These are phyloP conservation scores for Scedosporium minutisporum DNA, from an alignment of 2,329 filamentous ascomycete species.

Conservation along the genomic window DNA sequence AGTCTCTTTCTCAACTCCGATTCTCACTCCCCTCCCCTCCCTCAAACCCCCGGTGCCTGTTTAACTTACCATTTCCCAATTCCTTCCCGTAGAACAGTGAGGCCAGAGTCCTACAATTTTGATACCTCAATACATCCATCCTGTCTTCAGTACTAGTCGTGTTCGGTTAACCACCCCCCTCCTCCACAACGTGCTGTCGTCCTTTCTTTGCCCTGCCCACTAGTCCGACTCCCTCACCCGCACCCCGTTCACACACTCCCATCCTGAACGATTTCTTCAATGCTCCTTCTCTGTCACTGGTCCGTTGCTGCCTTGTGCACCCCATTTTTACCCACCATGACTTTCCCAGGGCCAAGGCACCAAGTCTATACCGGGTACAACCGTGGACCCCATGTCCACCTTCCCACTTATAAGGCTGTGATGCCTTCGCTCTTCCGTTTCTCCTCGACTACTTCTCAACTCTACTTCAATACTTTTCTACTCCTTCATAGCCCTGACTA, in stretches of 20 bases:
- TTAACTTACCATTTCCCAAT: neutral
- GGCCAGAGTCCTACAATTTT: too few species aligned
- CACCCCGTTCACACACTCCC: neutral
- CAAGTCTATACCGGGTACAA: slow-evolving; percentile 14
- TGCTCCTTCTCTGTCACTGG: slow-evolving; percentile 15
- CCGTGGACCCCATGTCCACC: neutral
- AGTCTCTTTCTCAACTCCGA: neutral
- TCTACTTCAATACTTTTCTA: slow-evolving; percentile 6
- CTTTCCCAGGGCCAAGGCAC: slow-evolving; percentile 24
- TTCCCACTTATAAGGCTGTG: slow-evolving; percentile 41
- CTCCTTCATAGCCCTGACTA: slow-evolving; percentile 1
- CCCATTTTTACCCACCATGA: slow-evolving; percentile 20
- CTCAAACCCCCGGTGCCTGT: neutral
- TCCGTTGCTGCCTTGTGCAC: slow-evolving; percentile 13
- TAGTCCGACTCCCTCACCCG: neutral
- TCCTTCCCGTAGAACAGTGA: neutral
- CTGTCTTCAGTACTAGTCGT: neutral
- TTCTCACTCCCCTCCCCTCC: neutral
- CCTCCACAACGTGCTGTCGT: neutral
- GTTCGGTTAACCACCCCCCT: neutral
- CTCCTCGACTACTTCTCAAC: slow-evolving; percentile 17
- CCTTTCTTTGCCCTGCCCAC: neutral
- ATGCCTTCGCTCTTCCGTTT: slow-evolving; percentile 30
- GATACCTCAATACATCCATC: neutral
- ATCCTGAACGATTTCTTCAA: neutral